Conservation (phyloP, 129 eudicot species). For the Centrapalus pauciflorus region DNA sequence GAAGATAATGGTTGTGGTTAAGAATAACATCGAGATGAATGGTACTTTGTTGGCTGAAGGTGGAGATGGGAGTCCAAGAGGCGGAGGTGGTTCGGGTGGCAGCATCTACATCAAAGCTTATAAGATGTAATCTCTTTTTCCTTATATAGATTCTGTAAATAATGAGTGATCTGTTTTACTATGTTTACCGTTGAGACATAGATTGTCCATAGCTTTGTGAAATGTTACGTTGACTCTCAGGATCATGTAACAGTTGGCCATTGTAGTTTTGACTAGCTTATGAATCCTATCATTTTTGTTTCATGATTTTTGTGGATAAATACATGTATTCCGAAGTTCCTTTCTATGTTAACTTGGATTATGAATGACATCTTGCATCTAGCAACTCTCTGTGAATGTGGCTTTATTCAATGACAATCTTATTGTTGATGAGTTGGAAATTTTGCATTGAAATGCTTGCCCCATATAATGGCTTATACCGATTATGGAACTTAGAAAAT, state of each 20-base stretch:
- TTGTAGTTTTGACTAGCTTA: not conserved
- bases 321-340: not conserved
- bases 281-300: not conserved
- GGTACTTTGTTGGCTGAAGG: slow-evolving; percentile 83
- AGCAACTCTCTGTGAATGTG: not conserved
- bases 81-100: slow-evolving; percentile 99
- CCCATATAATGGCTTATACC: not conserved
- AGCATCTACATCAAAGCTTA: slow-evolving; percentile 74
- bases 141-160: slow-evolving; percentile 11
- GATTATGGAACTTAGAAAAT: not conserved
- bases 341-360: not conserved
- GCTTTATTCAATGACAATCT: not conserved
- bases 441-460: slow-evolving; percentile 5
- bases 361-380: not conserved
- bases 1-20: slow-evolving; percentile 47
- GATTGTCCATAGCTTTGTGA: not conserved
- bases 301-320: not conserved
- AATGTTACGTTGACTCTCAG: slow-evolving; percentile 4
- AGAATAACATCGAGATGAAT: slow-evolving; percentile 50
- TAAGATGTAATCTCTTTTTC: slow-evolving; percentile 57
- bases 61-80: slow-evolving; percentile 69
- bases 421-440: slow-evolving; percentile 11
- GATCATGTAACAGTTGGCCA: not conserved
- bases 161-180: not conserved
- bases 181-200: slow-evolving; percentile 9